phyloP scores from a whole-genome alignment of 768 basidiomycete genomes.

The Myochromella boudieri region DNA sequence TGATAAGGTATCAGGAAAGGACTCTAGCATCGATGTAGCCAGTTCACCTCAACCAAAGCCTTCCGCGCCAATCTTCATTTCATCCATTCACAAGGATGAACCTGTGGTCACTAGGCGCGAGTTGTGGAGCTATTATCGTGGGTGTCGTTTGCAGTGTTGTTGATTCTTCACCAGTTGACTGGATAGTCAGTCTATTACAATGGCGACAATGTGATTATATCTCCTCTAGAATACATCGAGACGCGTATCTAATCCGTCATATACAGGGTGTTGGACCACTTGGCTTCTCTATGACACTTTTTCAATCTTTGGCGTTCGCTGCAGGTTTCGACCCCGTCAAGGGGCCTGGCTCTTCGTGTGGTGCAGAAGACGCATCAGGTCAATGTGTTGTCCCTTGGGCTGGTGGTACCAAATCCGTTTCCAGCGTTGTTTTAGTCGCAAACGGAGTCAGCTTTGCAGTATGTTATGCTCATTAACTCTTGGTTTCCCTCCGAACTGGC shows the following conservation, averaged over 20 bases:
- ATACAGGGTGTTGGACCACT: conserved; percentile 66
- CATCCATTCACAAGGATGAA: conserved; percentile 47
- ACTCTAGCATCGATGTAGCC: not conserved
- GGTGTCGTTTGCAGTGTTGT: conserved; percentile 23
- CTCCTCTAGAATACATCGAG: too few relatives aligned
- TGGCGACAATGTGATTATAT: conserved; percentile 81
- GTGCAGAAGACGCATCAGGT: conserved; percentile 54
- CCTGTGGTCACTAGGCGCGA: conserved; percentile 72
- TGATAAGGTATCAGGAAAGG: not conserved
- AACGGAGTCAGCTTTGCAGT: conserved; percentile 78
- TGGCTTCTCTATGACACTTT: conserved; percentile 70
- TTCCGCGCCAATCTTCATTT: conserved; percentile 30
- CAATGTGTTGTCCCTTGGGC: conserved; percentile 81
- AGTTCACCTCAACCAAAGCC: not conserved
- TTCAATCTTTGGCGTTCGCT: conserved; percentile 67
- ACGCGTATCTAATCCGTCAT: too few relatives aligned
- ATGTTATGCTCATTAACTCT: conserved; percentile 19
- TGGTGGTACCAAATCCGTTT: conserved; percentile 68
- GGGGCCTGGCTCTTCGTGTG: conserved; percentile 73
- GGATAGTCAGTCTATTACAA: conserved; percentile 69
- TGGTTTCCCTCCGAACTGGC: not conserved
- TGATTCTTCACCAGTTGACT: not conserved
- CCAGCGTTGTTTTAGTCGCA: conserved; percentile 74
- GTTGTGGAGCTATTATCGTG: conserved; percentile 80
- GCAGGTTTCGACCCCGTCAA: conserved; percentile 74